phyloP scores from a whole-genome alignment of 2,329 filamentous ascomycete genomes.

The Fusarium haematococcum region DNA sequence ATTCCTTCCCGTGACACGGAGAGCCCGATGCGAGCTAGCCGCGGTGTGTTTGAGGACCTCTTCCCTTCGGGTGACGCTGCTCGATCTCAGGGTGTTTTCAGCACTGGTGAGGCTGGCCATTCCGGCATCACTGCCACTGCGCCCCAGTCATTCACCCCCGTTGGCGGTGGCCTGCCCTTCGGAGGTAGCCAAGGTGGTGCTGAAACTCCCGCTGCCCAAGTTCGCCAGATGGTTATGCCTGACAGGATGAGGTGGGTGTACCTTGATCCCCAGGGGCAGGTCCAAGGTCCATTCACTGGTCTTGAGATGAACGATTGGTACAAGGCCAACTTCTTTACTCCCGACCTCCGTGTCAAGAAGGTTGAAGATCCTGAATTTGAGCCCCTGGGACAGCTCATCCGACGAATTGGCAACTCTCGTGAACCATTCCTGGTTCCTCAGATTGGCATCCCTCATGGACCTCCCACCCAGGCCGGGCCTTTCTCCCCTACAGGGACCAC shows the following conservation, averaged over 20 bases:
- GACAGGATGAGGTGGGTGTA: slow-evolving; percentile 99
- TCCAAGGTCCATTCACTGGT: slow-evolving; percentile 95
- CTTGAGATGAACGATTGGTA: slow-evolving; percentile 99
- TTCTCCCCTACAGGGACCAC: slow-evolving; percentile 64
- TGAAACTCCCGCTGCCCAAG: slow-evolving; percentile 72
- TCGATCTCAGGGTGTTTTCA: slow-evolving; percentile 52
- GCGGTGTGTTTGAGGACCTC: slow-evolving; percentile 67
- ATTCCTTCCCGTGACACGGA: slow-evolving; percentile 67
- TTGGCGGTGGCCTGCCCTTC: slow-evolving; percentile 51
- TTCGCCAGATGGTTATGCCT: slow-evolving; percentile 98
- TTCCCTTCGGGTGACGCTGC: slow-evolving; percentile 55
- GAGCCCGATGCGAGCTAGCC: slow-evolving; percentile 67
- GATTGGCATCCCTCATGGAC: slow-evolving; percentile 93
- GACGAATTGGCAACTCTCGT: slow-evolving; percentile 95
- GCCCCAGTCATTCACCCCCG: slow-evolving; percentile 52
- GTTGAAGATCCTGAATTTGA: slow-evolving; percentile 95
- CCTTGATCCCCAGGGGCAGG: slow-evolving; percentile 90
- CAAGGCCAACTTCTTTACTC: slow-evolving; percentile 97
- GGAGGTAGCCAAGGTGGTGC: slow-evolving; percentile 50
- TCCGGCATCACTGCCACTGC: slow-evolving; percentile 48
- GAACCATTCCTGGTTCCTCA: slow-evolving; percentile 98
- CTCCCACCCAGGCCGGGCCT: slow-evolving; percentile 65
- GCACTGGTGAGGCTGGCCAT: slow-evolving; percentile 53
- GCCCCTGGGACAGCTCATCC: slow-evolving; percentile 91
- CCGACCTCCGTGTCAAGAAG: slow-evolving; percentile 94